Evolutionary conservation across 179 eudicot genomes (phyloP), one percentile per base, ranked within the genome.

Genomic region (Beta corolliflora): DNA sequence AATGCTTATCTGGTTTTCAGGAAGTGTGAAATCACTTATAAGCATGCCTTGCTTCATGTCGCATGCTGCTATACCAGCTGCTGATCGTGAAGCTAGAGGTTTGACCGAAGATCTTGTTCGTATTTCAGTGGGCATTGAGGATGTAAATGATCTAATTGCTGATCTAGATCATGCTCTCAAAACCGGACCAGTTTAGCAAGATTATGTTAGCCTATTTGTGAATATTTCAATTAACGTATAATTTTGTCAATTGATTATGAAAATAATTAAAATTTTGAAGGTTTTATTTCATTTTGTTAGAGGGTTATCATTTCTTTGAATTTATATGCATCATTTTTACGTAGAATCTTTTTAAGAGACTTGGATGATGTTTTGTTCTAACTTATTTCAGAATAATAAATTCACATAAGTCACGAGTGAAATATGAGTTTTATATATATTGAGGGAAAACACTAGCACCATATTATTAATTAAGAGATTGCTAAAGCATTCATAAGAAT

Each of bases 41-140:
- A 96, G 97, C 93, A 83, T 96, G 93, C 98, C 99, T 0, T 92
- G 98, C 92, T 96, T 94, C 81, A 96, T 96, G 99, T 96, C 99
- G 29, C 99, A 96, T 73, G 97, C 99, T 53, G 83, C 89, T 87
- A 93, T 96, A 88, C 97, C 98, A 21, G 88, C 91, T 48, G 91
- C 78, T 31, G 93, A 89, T 36, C 92, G 99, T 19, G 92, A 94
- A 81, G 92, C 93, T 25, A 88, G 97, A 87, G 99, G 99, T 66
- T 84, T 94, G 54, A 91, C 93, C 0, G 94, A 96, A 80, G 99
- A 96, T 90, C 96, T 96, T 36, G 90, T 96, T 44, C 96, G 99
- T 48, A 90, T 96, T 60, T 96, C 98, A 6, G 97, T 94, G 3
- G 99, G 99, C 46, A 93, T 94, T 50, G 98, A 94, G 82, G 99